Conservation (phyloP, 2,329 filamentous ascomycete species). For the Neocatenulostroma microsporum region DNA sequence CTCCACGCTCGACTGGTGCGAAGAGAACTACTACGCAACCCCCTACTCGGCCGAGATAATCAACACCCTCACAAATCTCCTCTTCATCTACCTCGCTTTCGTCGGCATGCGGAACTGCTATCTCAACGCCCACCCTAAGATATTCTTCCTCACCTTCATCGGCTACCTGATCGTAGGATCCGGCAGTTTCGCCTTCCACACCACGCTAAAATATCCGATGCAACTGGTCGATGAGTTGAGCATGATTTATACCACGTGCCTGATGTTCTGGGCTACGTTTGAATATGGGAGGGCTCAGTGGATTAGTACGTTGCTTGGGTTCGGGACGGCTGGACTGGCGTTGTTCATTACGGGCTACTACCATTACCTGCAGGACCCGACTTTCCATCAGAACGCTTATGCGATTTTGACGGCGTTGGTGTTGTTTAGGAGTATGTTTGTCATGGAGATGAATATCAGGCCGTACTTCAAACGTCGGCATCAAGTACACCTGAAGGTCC, state of each 20-base stretch:
- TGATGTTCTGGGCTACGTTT: slow-evolving; percentile 68
- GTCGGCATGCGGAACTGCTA: slow-evolving; percentile 69
- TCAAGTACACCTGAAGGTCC: slow-evolving; percentile 29
- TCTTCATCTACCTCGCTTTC: slow-evolving; percentile 71
- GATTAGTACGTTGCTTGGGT: slow-evolving; percentile 49
- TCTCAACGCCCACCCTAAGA: slow-evolving; percentile 61
- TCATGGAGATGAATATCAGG: slow-evolving; percentile 62
- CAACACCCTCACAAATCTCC: slow-evolving; percentile 71
- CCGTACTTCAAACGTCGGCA: slow-evolving; percentile 45
- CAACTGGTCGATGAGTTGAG: slow-evolving; percentile 63
- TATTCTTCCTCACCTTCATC: slow-evolving; percentile 62
- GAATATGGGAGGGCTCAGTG: slow-evolving; percentile 54
- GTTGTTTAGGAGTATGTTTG: slow-evolving; percentile 64
- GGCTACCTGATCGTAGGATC: slow-evolving; percentile 55
- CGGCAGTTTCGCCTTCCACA: slow-evolving; percentile 57
- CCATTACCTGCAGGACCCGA: slow-evolving; percentile 70
- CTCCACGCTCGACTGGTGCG: slow-evolving; percentile 70
- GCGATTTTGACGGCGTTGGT: slow-evolving; percentile 63
- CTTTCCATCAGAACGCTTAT: slow-evolving; percentile 76
- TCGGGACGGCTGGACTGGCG: slow-evolving; percentile 46
- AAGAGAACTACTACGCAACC: slow-evolving; percentile 74
- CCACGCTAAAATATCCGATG: slow-evolving; percentile 59
- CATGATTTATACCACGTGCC: slow-evolving; percentile 64
- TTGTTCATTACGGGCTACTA: slow-evolving; percentile 71
- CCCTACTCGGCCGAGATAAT: slow-evolving; percentile 69